Evolutionary conservation across 768 basidiomycete genomes (phyloP).

Genomic region (Favolaschia claudopus): DNA sequence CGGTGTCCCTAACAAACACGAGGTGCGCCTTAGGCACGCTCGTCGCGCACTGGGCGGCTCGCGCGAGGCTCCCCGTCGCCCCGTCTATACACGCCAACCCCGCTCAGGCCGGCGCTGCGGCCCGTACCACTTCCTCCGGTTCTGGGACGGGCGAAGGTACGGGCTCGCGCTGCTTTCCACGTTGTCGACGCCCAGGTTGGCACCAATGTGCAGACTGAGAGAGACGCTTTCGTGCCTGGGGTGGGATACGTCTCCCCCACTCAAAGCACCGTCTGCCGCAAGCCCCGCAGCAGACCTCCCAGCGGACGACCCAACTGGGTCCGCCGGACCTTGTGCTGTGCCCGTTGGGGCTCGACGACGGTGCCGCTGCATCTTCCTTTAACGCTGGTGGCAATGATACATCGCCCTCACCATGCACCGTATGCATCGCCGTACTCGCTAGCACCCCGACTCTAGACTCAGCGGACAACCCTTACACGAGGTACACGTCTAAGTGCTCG

Average conservation of each 20-base stretch:
- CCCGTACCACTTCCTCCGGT: no score
- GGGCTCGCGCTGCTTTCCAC: constrained; percentile 71
- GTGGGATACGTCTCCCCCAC: no score
- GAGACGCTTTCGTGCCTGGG: constrained; percentile 33
- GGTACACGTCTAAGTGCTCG: constrained; percentile 69
- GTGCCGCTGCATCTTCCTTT: constrained; percentile 46
- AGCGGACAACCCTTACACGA: constrained; percentile 74
- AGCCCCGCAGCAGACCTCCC: constrained; percentile 29
- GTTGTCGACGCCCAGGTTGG: constrained; percentile 90
- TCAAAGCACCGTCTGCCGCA: no score
- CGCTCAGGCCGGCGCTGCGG: not conserved
- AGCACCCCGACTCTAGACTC: constrained; percentile 49
- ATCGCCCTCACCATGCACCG: no score
- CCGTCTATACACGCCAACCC: constrained; percentile 42
- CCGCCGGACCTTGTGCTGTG: constrained; percentile 83
- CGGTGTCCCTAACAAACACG: constrained; percentile 61
- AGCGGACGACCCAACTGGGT: constrained; percentile 73
- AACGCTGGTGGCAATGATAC: constrained; percentile 35
- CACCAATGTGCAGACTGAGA: constrained; percentile 66
- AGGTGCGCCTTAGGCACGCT: constrained; percentile 71
- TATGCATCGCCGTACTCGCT: constrained; percentile 40
- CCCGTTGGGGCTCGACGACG: constrained; percentile 74
- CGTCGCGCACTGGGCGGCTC: constrained; percentile 71
- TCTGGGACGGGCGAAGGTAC: constrained; percentile 9
- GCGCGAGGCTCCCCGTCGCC: constrained; percentile 65